Conservation (phyloP, 2,329 filamentous ascomycete species). For the Neonectria magnoliae region DNA sequence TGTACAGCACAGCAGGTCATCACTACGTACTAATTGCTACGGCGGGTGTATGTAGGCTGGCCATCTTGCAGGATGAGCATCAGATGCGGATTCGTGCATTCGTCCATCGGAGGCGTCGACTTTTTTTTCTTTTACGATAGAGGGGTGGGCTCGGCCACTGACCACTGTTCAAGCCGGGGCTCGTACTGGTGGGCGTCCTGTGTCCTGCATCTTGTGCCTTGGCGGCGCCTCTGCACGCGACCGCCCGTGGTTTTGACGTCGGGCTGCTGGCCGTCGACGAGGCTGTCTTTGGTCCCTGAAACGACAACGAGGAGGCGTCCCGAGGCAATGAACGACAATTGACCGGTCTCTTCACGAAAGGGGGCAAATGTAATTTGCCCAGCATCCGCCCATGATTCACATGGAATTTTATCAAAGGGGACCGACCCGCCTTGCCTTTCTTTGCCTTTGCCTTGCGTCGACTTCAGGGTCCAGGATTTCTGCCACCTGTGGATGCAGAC, state of each 20-base stretch:
- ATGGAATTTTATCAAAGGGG: slow-evolving; percentile 11
- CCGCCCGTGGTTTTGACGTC: slow-evolving; percentile 10
- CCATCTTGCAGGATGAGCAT: slow-evolving; percentile 17
- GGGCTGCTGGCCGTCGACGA: not conserved
- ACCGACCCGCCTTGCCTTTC: not conserved
- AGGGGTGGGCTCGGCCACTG: not conserved
- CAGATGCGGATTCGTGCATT: slow-evolving; percentile 12
- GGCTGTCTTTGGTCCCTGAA: slow-evolving; percentile 1
- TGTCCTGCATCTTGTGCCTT: slow-evolving; percentile 4
- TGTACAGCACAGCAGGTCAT: not conserved
- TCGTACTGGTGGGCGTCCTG: slow-evolving; percentile 11
- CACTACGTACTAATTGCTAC: not conserved
- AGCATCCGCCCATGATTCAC: slow-evolving; percentile 6
- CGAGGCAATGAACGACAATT: not conserved
- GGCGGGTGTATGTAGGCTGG: not conserved
- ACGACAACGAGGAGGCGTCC: not conserved
- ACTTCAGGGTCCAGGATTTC: slow-evolving; percentile 9
- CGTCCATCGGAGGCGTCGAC: slow-evolving; percentile 26
- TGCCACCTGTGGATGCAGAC: slow-evolving; percentile 13
- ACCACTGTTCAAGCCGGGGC: slow-evolving; percentile 6
- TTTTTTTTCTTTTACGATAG: not conserved
- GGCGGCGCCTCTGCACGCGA: slow-evolving; percentile 2
- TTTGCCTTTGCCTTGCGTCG: not conserved
- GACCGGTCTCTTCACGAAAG: not conserved
- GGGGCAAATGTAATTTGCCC: not conserved